A percentile compares a stretch with the other conserved stretches of the same genome.
Evolutionary conservation across 1,284 basidiomycete species (phyloP).

Genomic region (Trichosporon sp.): DNA sequence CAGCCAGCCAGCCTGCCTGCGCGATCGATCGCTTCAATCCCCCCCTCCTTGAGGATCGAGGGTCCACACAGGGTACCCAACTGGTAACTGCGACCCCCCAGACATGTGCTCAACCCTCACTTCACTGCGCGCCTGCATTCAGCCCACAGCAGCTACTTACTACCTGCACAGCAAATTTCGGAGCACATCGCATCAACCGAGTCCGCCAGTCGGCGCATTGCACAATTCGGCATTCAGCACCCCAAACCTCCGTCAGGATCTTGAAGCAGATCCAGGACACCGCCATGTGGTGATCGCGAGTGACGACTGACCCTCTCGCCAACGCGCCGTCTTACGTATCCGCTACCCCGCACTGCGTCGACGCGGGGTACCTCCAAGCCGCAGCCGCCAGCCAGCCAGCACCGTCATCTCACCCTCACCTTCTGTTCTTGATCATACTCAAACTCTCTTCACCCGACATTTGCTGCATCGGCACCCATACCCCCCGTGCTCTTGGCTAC

Average conservation of each 20-base stretch:
- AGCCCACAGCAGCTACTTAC: background rate
- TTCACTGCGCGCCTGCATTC: no score
- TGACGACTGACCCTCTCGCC: background rate
- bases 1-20: background rate
- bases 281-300: constrained; percentile 8
- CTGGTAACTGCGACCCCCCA: no score
- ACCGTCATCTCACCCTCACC: background rate
- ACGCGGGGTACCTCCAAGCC: background rate
- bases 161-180: background rate
- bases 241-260: background rate
- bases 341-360: constrained; percentile 1
- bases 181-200: background rate
- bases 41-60: background rate
- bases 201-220: background rate
- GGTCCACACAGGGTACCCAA: no score
- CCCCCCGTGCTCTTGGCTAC: background rate
- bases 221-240: background rate
- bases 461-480: background rate
- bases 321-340: constrained; percentile 1
- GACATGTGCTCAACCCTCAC: background rate
- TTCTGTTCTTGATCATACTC: background rate
- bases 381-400: background rate
- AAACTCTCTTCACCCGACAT: no score
- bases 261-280: background rate
- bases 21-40: constrained; percentile 4